Percentiles rank a stretch among this genome's conserved stretches.
phyloP scores from a whole-genome alignment of 805 yeast species.

The Yarrowia hollandica region DNA sequence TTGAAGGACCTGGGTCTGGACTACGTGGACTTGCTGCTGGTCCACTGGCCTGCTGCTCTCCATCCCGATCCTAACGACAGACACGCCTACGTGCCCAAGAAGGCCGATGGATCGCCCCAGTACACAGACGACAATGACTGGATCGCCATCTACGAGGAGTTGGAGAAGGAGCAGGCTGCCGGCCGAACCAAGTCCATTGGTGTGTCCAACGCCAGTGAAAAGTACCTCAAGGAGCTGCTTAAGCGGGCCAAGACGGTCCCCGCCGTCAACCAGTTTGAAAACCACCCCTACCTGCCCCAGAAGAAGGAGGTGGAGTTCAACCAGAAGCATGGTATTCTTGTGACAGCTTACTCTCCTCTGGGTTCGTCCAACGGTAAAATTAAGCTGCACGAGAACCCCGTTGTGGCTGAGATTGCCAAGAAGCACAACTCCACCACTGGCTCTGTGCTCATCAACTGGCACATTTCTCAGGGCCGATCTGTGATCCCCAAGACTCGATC shows the following conservation, averaged over 20 bases:
- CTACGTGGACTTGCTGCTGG: slow-evolving; percentile 73
- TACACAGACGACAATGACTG: slow-evolving; percentile 26
- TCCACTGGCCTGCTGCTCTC: slow-evolving; percentile 76
- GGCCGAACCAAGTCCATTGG: slow-evolving; percentile 61
- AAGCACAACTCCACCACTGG: slow-evolving; percentile 49
- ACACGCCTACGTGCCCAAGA: slow-evolving; percentile 40
- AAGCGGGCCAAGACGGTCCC: slow-evolving; percentile 52
- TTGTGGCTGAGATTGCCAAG: slow-evolving; percentile 57
- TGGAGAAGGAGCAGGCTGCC: slow-evolving; percentile 46
- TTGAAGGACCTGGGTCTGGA: slow-evolving; percentile 64
- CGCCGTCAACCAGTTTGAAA: slow-evolving; percentile 69
- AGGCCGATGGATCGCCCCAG: slow-evolving; percentile 43
- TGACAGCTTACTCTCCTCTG: slow-evolving; percentile 78
- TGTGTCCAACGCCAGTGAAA: slow-evolving; percentile 64
- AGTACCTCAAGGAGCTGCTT: slow-evolving; percentile 53
- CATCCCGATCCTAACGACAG: slow-evolving; percentile 44
- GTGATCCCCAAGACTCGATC: slow-evolving; percentile 72
- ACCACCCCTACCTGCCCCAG: slow-evolving; percentile 73
- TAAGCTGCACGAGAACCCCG: slow-evolving; percentile 47
- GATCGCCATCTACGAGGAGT: slow-evolving; percentile 49
- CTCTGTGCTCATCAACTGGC: slow-evolving; percentile 41
- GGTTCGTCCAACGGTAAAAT: slow-evolving; percentile 10
- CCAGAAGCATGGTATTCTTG: slow-evolving; percentile 51
- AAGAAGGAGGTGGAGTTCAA: slow-evolving; percentile 56
- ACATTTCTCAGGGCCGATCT: slow-evolving; percentile 53